Evolutionary conservation across 345 rosid species (phyloP).

Genomic region (Euphorbia tirucalli): DNA sequence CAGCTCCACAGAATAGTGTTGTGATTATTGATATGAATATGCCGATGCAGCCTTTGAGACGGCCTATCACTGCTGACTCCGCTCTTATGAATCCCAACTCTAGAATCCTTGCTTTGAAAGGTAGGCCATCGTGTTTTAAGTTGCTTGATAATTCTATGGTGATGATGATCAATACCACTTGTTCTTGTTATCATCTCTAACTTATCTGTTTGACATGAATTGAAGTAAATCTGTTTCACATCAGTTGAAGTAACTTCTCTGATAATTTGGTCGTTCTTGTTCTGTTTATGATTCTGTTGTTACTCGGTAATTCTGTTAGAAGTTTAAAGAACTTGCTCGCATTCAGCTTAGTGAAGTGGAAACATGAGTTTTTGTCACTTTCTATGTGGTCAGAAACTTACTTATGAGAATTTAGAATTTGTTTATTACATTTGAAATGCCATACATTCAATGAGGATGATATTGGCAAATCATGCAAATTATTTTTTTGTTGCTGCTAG

Average conservation of each 20-base stretch:
- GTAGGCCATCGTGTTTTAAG: background rate
- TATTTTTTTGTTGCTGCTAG: background rate
- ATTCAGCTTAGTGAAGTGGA: background rate
- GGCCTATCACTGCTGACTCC: slow-evolving; percentile 86
- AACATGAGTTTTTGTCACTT: background rate
- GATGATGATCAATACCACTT: background rate
- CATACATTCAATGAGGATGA: background rate
- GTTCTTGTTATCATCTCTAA: background rate
- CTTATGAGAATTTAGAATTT: background rate
- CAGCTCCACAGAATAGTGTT: slow-evolving; percentile 79
- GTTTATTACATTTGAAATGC: background rate
- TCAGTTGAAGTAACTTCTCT: background rate
- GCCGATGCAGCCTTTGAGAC: slow-evolving; percentile 80
- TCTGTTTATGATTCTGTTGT: background rate
- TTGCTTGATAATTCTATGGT: background rate
- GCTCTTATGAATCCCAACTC: slow-evolving; percentile 86
- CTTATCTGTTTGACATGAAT: background rate
- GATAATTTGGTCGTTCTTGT: background rate
- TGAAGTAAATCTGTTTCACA: background rate
- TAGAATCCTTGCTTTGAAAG: slow-evolving; percentile 47
- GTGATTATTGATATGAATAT: slow-evolving; percentile 77
- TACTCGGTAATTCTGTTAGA: background rate
- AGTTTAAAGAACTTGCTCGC: background rate
- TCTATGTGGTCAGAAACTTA: background rate
- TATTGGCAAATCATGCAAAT: background rate